Base-by-base conservation (phyloP, 2,329 filamentous ascomycete species). In the Alternaria sp. region DNA sequence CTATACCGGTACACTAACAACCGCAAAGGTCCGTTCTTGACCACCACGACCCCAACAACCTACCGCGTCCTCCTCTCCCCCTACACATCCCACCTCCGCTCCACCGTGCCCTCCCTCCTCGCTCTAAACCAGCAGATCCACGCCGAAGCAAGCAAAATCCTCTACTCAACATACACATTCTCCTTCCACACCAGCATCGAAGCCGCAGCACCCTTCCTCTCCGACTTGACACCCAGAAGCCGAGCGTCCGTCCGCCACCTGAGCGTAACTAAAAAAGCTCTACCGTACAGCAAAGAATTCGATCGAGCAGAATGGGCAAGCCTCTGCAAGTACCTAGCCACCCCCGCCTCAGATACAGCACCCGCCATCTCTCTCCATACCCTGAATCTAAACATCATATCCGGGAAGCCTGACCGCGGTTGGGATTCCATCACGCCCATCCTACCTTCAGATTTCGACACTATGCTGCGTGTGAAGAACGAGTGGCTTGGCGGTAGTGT, bases 121-220 rank as follows among this genome's bases (percentile, higher is more conserved):
- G 40, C 61, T 8, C 56, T 74, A 10, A 69, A 66, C 46, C 72
- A 67, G 3, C 71, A 77, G 54, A 71, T 87, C 50, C 79, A 88
- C 70, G 77, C 80, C 58, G 86, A 89, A 71, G 82, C 84, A n/a
- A 77, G 82, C 4, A 79, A 83, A 56, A 70, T 85, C 14, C 77
- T 89, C 3, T 89, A 89, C 72, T 79, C 78, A 7, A 77, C 72
- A 54, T 84, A 87, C 69, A 78, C 78, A 0, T 88, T 89, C 71
- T 82, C 84, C 66, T 89, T 89, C 71, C 83, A 83, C 60, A 80
- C 80, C 46, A 80, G 86, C 72, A 79, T 89, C 62, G 86, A 89
- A 72, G 85, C 86, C 14, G 80, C 86, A 5, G 80, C 83, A 1
- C 85, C 86, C 0, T 89, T 89, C 69, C 77, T 89, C 37, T 77